phyloP scores from a whole-genome alignment of 352 stramenopile species.

The Blastocystis hominis region DNA sequence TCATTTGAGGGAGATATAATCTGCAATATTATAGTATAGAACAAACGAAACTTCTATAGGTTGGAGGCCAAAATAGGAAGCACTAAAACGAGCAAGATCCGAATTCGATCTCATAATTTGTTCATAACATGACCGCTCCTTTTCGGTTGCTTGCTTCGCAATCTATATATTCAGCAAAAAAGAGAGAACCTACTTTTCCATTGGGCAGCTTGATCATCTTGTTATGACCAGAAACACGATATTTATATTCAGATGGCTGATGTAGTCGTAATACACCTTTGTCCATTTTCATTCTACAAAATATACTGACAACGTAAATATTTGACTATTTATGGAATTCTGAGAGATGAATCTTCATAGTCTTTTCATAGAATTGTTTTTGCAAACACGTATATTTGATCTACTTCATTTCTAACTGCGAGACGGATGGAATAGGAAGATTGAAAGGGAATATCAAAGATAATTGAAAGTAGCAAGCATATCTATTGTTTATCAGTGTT shows the following conservation, averaged over 20 bases:
- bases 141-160: conserved; percentile 48
- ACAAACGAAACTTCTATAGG: background rate
- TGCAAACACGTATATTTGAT: too few relatives aligned
- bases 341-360: background rate
- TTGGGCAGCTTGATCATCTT: conserved; percentile 42
- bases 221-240: conserved; percentile 42
- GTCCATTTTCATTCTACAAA: background rate
- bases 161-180: background rate
- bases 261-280: background rate
- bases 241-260: conserved; percentile 4
- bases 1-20: background rate
- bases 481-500: too few relatives aligned
- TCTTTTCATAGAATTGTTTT: background rate
- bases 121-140: conserved; percentile 36
- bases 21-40: background rate
- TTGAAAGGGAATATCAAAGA: too few relatives aligned
- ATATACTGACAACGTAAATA: background rate
- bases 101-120: conserved; percentile 10
- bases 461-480: too few relatives aligned
- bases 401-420: too few relatives aligned
- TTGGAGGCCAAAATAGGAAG: conserved; percentile 4
- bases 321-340: background rate
- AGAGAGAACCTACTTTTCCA: background rate
- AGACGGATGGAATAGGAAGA: too few relatives aligned
- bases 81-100: conserved; percentile 12